Conservation (phyloP, 306 rosid species). For the Vigna reflexopilosa region DNA sequence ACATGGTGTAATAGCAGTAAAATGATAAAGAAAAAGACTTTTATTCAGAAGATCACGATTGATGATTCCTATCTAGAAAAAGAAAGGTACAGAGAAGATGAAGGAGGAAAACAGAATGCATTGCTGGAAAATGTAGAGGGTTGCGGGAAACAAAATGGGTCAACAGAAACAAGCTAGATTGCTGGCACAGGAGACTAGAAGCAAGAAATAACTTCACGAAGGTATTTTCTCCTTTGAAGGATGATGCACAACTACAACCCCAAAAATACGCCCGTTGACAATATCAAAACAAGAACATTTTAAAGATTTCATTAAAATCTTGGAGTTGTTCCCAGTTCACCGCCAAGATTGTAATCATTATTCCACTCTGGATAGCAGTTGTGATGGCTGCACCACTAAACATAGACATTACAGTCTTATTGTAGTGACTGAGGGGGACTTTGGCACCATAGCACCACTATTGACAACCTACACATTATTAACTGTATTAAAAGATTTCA, state of each 20-base stretch:
- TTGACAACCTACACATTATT: slow-evolving; percentile 5
- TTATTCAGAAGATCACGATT: not conserved
- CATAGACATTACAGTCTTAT: not conserved
- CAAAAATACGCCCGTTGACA: not conserved
- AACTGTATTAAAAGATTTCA: slow-evolving; percentile 3
- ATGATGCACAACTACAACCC: not conserved
- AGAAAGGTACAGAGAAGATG: not conserved
- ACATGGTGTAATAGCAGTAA: not conserved
- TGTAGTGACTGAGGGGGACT: not conserved
- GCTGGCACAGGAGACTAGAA: not conserved
- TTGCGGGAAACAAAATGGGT: not conserved
- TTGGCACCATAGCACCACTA: not conserved
- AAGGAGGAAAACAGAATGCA: not conserved
- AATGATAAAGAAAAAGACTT: not conserved
- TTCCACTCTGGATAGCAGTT: not conserved
- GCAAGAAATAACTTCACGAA: not conserved
- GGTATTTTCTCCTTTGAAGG: slow-evolving; percentile 3
- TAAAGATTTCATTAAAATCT: not conserved
- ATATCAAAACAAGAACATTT: not conserved
- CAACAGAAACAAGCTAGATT: not conserved
- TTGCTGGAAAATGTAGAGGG: not conserved
- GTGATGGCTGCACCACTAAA: not conserved
- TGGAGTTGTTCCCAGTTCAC: not conserved
- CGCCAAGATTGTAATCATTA: not conserved
- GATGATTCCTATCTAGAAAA: not conserved